A percentile compares a stretch with the other conserved stretches of the same genome.
These are phyloP conservation scores for Mimosa bimucronata DNA, from an alignment of 306 rosid species.

Conservation along the genomic window DNA sequence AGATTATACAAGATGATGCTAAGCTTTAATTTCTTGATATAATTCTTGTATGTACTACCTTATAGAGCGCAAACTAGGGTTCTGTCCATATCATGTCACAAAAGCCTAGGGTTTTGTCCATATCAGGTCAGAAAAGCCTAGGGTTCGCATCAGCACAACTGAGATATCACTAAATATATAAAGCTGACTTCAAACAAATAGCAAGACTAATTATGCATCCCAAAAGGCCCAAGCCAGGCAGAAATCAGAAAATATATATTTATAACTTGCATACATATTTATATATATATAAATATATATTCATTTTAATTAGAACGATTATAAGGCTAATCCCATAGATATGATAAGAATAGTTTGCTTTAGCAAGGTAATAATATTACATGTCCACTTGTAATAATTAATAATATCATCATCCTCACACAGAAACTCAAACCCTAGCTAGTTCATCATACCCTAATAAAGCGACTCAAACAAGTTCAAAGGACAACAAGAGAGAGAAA, in stretches of 20 bases:
- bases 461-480: not conserved
- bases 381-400: not conserved
- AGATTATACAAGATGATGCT: no score
- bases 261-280: not conserved
- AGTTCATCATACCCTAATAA: not conserved
- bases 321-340: not conserved
- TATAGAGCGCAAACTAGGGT: no score
- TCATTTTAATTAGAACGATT: not conserved
- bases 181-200: not conserved
- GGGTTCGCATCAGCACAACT: not conserved
- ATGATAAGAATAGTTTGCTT: not conserved
- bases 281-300: no score
- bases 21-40: no score
- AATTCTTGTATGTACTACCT: no score
- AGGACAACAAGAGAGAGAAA: not conserved
- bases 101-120: not conserved
- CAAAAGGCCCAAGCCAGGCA: not conserved
- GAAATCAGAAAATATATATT: not conserved
- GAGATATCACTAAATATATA: not conserved
- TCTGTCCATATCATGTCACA: not conserved
- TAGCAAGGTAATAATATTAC: not conserved
- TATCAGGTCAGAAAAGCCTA: not conserved
- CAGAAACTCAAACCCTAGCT: conserved; percentile 27
- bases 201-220: not conserved
- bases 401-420: conserved; percentile 33